Percentiles rank a stretch among this genome's conserved stretches.
Evolutionary conservation across 331 rosid genomes (phyloP).

Genomic region (Stylosanthes scabra): DNA sequence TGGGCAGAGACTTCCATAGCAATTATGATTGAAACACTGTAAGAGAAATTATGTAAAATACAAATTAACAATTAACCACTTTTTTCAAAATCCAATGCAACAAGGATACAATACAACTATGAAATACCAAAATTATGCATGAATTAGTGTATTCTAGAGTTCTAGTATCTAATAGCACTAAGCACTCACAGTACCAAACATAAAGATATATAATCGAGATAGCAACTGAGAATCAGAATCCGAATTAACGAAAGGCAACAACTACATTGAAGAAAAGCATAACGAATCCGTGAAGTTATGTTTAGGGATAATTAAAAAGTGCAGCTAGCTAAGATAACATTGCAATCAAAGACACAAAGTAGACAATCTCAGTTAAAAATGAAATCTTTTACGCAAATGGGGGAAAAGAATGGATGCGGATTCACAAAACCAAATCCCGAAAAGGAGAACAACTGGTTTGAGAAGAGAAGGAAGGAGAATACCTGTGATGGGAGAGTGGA

Average conservation of each 20-base stretch:
- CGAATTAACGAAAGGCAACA: not conserved
- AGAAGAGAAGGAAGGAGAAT: not conserved
- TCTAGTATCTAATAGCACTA: not conserved
- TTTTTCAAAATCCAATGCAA: not conserved
- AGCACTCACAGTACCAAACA: constrained; percentile 17
- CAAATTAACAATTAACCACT: not conserved
- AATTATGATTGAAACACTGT: constrained; percentile 29
- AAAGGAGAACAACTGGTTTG: not conserved
- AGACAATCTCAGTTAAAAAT: constrained; percentile 3
- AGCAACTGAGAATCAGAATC: not conserved
- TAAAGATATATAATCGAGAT: not conserved
- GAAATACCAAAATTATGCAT: constrained; percentile 9
- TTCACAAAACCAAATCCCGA: constrained; percentile 8
- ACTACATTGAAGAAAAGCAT: not conserved
- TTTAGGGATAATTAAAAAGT: not conserved
- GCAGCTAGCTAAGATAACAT: not conserved
- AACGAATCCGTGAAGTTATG: not conserved
- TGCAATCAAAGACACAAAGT: constrained; percentile 33
- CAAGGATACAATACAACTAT: not conserved
- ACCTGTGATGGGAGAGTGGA: not conserved
- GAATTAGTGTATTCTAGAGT: not conserved
- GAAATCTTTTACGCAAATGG: constrained; percentile 22
- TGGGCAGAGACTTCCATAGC: constrained; percentile 61
- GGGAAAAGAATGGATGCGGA: not conserved
- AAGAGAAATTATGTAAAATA: not conserved